Percentiles rank a stretch among this genome's conserved stretches.
Conservation (phyloP, 2,329 filamentous ascomycete genomes). For the Stromatinia cepivora region DNA sequence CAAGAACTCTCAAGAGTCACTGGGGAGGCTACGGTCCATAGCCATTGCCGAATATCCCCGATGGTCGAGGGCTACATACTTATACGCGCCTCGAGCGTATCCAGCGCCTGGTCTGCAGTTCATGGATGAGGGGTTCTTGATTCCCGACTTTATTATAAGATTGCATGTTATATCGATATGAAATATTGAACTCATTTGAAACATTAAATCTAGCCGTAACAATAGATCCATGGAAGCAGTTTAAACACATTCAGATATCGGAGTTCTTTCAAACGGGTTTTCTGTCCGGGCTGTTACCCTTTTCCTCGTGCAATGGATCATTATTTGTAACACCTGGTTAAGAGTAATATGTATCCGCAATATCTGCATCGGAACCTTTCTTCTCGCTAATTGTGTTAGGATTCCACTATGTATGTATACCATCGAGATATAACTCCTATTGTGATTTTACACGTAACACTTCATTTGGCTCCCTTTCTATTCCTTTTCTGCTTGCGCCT, state of each 20-base stretch:
- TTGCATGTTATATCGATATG: neutral
- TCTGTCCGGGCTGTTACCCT: no score
- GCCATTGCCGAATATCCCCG: no score
- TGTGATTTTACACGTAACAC: no score
- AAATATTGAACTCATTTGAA: neutral
- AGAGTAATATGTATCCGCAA: neutral
- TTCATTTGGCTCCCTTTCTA: neutral
- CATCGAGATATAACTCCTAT: neutral
- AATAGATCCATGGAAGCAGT: neutral
- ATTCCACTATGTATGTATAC: neutral
- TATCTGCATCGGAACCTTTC: fast-evolving
- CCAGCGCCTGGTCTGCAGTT: neutral
- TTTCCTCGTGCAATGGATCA: neutral
- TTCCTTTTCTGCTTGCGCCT: neutral
- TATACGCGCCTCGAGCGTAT: no score
- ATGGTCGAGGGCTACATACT: no score
- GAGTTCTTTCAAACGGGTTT: no score
- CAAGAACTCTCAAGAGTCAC: neutral
- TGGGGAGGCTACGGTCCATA: no score
- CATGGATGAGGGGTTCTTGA: neutral
- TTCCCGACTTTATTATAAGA: neutral
- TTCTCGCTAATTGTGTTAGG: no score
- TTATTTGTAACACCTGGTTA: fast-evolving
- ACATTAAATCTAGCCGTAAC: neutral
- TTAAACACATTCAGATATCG: neutral